Base-by-base conservation (phyloP, 495 filamentous ascomycete species). In the Aspergillus conjunctus region DNA sequence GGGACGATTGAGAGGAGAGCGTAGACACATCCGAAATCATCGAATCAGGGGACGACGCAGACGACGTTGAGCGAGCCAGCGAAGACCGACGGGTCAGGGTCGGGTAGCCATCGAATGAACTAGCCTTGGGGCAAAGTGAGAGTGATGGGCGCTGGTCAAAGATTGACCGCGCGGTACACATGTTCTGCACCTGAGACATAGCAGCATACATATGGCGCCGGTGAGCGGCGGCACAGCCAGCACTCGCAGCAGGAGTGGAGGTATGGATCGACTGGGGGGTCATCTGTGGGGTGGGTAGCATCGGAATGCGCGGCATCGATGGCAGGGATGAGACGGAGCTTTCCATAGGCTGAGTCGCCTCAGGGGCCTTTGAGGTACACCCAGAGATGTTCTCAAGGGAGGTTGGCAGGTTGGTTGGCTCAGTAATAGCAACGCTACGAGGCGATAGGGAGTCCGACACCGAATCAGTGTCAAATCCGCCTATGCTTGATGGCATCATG, bases 201-300 rank as follows among this genome's bases (percentile, higher is more conserved):
- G 90, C 92, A 54, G 85, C 79, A 64, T 86, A 79, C 85, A 96
- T 93, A 17, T 91, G 90, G 5, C 85, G 81, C 59, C 75, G 85
- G 66, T 78, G 79, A 71, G 73, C 79, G 71, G 68, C 78, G 37
- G 76, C 76, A 56, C 74, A 72, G 56, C 75, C 79, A 74, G 82
- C 80, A 88, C 90, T 88, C 90, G 81, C 93, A 78, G 93, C 92
- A 90, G 93, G 93, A 89, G 93, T 95, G 77, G 79, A 84, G 68
- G 86, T 86, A 72, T 84, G 82, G 63, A 82, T 83, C 34, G 82
- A 80, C 67, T 91, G 88, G n/a, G 92, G 91, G 17, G 91, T 93
- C 73, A 93, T 73, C 66, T 86, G 85, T 56, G 91, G 90, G 2
- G 91, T 96, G 12, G 89, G 91, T 62, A 93, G 77, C 54, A 89